phyloP scores from a whole-genome alignment of 2,329 filamentous ascomycete species.

The Metarhizium album region DNA sequence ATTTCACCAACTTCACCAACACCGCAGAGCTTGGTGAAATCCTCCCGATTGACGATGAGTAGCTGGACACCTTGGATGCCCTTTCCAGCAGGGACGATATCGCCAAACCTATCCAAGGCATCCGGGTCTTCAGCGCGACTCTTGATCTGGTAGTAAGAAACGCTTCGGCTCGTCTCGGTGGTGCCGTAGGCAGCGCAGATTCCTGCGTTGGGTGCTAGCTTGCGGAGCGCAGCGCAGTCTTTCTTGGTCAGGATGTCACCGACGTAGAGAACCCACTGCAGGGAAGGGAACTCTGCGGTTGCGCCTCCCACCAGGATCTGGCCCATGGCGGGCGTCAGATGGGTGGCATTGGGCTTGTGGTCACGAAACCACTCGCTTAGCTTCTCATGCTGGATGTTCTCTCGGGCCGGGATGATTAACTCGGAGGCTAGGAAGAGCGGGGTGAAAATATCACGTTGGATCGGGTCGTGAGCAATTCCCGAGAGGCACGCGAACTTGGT shows the following conservation, averaged over 20 bases:
- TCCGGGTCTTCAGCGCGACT: slow-evolving; percentile 50
- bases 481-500: slow-evolving; percentile 73
- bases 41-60: slow-evolving; percentile 64
- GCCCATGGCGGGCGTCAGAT: slow-evolving; percentile 93
- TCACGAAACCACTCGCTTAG: slow-evolving; percentile 81
- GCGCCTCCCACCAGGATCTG: slow-evolving; percentile 86
- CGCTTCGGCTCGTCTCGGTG: slow-evolving; percentile 72
- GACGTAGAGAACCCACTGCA: slow-evolving; percentile 81
- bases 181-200: slow-evolving; percentile 74
- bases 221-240: slow-evolving; percentile 68
- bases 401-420: slow-evolving; percentile 65
- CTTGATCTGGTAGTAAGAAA: slow-evolving; percentile 76
- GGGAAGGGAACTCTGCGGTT: slow-evolving; percentile 60
- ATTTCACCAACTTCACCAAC: slow-evolving; percentile 80
- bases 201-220: slow-evolving; percentile 64
- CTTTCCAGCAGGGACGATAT: slow-evolving; percentile 71
- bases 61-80: slow-evolving; percentile 88
- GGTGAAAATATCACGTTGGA: slow-evolving; percentile 70
- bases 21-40: slow-evolving; percentile 57
- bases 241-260: slow-evolving; percentile 80
- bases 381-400: slow-evolving; percentile 76
- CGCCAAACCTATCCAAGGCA: slow-evolving; percentile 34
- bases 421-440: slow-evolving; percentile 78
- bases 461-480: slow-evolving; percentile 71
- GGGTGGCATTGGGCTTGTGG: slow-evolving; percentile 66